Conservation (phyloP, 805 yeast genomes). For the Saccharomycopsis babjevae region DNA sequence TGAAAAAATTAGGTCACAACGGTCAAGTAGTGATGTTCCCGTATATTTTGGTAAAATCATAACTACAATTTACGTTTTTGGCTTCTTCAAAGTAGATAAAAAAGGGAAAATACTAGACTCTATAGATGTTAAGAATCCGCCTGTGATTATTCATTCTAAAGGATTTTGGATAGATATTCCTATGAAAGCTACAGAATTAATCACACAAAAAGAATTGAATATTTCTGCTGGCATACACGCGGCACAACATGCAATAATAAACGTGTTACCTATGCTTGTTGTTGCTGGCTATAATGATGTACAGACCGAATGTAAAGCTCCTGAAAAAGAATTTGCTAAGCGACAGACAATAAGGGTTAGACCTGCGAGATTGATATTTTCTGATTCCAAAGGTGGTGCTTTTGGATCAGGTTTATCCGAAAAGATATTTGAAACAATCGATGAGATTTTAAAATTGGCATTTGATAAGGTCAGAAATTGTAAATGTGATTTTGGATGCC, state of each 20-base stretch:
- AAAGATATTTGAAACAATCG: slow-evolving; percentile 71
- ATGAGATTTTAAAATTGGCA: slow-evolving; percentile 53
- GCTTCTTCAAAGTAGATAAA: slow-evolving; percentile 79
- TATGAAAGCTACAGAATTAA: slow-evolving; percentile 42
- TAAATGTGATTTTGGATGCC: slow-evolving; percentile 57
- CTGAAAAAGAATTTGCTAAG: slow-evolving; percentile 86
- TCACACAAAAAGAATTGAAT: slow-evolving; percentile 48
- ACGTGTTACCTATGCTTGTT: slow-evolving; percentile 62
- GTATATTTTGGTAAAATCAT: slow-evolving; percentile 67
- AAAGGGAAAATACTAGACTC: slow-evolving; percentile 79
- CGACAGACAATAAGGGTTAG: slow-evolving; percentile 62
- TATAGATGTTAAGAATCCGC: slow-evolving; percentile 86
- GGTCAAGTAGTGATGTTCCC: slow-evolving; percentile 42
- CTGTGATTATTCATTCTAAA: slow-evolving; percentile 53
- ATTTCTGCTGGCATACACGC: slow-evolving; percentile 94
- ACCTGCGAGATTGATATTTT: slow-evolving; percentile 80
- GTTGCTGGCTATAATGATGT: slow-evolving; percentile 70
- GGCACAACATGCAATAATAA: slow-evolving; percentile 84
- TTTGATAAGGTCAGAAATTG: slow-evolving; percentile 52
- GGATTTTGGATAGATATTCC: slow-evolving; percentile 95
- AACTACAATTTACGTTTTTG: slow-evolving; percentile 75
- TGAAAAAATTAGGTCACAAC: slow-evolving; percentile 44
- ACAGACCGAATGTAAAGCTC: slow-evolving; percentile 92
- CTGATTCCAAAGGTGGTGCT: slow-evolving; percentile 75
- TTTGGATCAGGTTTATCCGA: slow-evolving; percentile 71